Evolutionary conservation across 176 grass and related monocot species (phyloP).

Genomic region (Carex parvula): DNA sequence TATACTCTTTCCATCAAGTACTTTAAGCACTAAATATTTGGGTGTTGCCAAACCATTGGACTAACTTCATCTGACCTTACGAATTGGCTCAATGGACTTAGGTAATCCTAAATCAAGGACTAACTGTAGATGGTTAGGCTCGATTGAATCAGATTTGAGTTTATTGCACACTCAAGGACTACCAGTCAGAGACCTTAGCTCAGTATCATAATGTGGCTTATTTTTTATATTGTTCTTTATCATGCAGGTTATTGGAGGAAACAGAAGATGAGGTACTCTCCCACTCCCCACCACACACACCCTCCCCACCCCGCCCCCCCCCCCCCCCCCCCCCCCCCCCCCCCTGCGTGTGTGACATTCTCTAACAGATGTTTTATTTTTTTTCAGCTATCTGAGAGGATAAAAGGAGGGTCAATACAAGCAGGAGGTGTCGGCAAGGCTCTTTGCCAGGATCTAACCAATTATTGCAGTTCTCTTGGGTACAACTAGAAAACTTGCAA

Average conservation of each 20-base stretch:
- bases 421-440: constrained; percentile 47
- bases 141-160: background rate
- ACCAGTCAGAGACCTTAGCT: constrained; percentile 1
- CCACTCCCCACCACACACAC: background rate
- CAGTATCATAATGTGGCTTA: background rate
- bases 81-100: background rate
- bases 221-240: constrained; percentile 33
- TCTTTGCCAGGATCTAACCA: constrained; percentile 82
- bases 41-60: background rate
- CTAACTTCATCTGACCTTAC: background rate
- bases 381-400: constrained; percentile 71
- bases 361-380: background rate
- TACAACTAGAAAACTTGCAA: constrained; percentile 12
- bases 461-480: constrained; percentile 56
- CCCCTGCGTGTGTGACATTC: background rate
- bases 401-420: constrained; percentile 62
- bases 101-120: background rate
- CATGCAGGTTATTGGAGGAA: constrained; percentile 77
- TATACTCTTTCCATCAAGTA: background rate
- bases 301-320: background rate
- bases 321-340: background rate
- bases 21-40: background rate
- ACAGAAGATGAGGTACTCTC: constrained; percentile 72
- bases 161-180: background rate
- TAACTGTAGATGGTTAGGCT: background rate